Base-by-base conservation (phyloP, 1,284 basidiomycete genomes). In the Porogramme epimiltina region DNA sequence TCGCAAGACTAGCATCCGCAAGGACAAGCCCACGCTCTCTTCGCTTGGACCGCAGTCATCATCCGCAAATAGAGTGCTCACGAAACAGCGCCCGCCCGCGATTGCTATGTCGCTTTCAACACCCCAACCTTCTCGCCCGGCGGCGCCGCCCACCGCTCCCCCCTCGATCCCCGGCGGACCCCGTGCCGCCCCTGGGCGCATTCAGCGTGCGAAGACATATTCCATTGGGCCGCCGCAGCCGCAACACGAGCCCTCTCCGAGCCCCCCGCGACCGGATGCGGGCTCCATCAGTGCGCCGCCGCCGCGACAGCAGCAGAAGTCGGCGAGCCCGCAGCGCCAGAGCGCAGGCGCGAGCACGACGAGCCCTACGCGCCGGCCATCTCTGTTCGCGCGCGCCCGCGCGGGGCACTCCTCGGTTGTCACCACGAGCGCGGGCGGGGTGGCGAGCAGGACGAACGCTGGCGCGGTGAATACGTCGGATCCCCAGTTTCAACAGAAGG, bases 131-230 rank as follows among this genome's bases (percentile, higher is more conserved):
- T 18, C 56, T 53, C 55, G 66, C 59, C 65, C 66, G 0, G 5
- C 34, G 34, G n/a, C 34, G 34, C 5, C 34, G 13, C 34, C 34
- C 43, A 61, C 69, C 24, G 61, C 66, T 26, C 51, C 73, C 18
- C 86, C 85, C 18, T 72, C 77, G 3, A 76, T 89, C 2, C 88
- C 86, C 1, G 88, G 89, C 25, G 89, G 89, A 4, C 90, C 89
- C 10, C 82, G 89, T 19, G 87, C 88, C 1, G 79, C 79, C n/a
- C 83, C 86, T 4, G 75, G 74, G 46, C 79, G 84, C 41, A 71
- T 82, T 53, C 73, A 78, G 53, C 80, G 87, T 39, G 81, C 86
- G 5, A 84, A 87, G 60, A 89, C 85, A n/a, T 77, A 84, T 45
- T 78, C 83, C 58, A 65, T 79, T 37, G 43, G 51, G 22, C 45